Evolutionary conservation across 768 basidiomycete genomes (phyloP).

Genomic region (Naganishia vaughanmartiniae): DNA sequence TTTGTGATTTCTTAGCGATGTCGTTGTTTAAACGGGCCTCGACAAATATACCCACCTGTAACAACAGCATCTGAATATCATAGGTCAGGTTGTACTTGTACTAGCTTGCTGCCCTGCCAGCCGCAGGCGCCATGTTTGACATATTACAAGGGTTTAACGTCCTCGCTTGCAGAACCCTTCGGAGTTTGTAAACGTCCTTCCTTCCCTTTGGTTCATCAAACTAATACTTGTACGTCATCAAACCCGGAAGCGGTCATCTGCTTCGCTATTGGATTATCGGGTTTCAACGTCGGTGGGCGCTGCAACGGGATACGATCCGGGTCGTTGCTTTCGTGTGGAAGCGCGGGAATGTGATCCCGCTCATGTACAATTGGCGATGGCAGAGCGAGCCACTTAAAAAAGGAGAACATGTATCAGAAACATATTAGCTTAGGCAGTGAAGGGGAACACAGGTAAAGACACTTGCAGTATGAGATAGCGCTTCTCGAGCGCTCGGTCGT

Average conservation of each 20-base stretch:
- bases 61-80: background rate
- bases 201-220: background rate
- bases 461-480: constrained; percentile 33
- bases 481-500: constrained; percentile 34
- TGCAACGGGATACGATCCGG: constrained; percentile 8
- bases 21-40: background rate
- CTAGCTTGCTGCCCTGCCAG: background rate
- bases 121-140: too few species aligned
- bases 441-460: background rate
- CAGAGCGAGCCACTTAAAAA: constrained; percentile 6
- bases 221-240: constrained; percentile 3
- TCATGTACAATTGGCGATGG: background rate
- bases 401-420: background rate
- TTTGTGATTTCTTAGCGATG: constrained; percentile 3
- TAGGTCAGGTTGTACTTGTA: background rate
- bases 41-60: background rate
- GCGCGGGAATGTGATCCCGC: constrained; percentile 4
- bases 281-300: constrained; percentile 28
- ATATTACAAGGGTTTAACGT: too few species aligned
- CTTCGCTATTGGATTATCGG: constrained; percentile 29
- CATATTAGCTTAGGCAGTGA: background rate
- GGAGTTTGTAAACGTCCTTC: too few species aligned
- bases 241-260: constrained; percentile 27
- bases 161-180: too few species aligned
- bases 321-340: background rate